phyloP scores from a whole-genome alignment of 768 basidiomycete species.

The Panellus pusillus region DNA sequence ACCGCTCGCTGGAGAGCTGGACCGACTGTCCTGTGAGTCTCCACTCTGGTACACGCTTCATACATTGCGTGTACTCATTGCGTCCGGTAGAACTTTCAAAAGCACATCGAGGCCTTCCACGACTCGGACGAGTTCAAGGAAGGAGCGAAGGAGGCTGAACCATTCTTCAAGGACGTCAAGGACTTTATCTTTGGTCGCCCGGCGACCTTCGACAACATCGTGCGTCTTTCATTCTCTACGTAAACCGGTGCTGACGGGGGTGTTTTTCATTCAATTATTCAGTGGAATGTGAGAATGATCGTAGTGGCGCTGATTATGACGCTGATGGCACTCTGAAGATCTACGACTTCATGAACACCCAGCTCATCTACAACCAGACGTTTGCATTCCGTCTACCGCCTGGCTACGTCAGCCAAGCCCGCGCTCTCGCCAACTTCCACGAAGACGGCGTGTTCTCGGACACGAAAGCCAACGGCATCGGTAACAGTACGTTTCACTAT shows the following conservation, averaged over 20 bases:
- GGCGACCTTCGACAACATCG: constrained; percentile 66
- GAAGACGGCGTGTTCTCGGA: constrained; percentile 76
- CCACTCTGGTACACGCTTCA: not conserved
- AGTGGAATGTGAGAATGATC: constrained; percentile 72
- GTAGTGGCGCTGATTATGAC: not conserved
- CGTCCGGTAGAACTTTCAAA: constrained; percentile 55
- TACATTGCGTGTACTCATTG: not conserved
- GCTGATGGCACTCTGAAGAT: constrained; percentile 40
- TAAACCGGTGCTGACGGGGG: too few relatives aligned
- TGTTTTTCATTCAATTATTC: constrained; percentile 7
- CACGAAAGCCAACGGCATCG: constrained; percentile 60
- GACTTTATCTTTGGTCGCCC: constrained; percentile 75
- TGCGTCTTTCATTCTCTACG: constrained; percentile 33
- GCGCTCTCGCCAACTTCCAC: constrained; percentile 75
- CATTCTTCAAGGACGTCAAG: constrained; percentile 65
- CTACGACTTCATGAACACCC: constrained; percentile 75
- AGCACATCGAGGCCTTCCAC: constrained; percentile 62
- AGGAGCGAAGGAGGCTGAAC: constrained; percentile 51
- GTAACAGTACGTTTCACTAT: constrained; percentile 61
- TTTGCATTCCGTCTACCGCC: constrained; percentile 78
- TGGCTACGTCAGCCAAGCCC: constrained; percentile 70
- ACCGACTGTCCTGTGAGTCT: constrained; percentile 49
- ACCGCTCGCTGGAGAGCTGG: constrained; percentile 84
- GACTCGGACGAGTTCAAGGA: constrained; percentile 66
- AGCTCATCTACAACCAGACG: constrained; percentile 79